phyloP scores from a whole-genome alignment of 495 filamentous ascomycete species.

The Podospora bellae-mahoneyi region DNA sequence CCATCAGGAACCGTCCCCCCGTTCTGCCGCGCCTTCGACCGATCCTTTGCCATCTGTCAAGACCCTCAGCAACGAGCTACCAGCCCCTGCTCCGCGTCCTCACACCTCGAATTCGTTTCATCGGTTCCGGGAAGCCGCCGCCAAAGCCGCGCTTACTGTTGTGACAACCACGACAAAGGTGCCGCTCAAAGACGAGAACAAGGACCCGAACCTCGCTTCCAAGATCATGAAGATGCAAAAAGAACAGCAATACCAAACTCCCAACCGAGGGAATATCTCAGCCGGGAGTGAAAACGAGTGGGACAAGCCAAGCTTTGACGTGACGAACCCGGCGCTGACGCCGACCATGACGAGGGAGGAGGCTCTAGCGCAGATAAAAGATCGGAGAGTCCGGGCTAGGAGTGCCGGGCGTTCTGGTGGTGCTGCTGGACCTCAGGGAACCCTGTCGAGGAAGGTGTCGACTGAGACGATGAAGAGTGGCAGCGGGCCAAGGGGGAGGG shows the following conservation, averaged over 20 bases:
- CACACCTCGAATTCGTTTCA: not conserved
- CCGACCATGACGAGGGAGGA: constrained; percentile 58
- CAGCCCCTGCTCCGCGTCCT: not conserved
- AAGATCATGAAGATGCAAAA: constrained; percentile 31
- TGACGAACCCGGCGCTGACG: constrained; percentile 47
- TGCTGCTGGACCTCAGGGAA: not conserved
- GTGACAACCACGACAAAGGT: constrained; percentile 47
- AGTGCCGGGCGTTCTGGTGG: constrained; percentile 20
- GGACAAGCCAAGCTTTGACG: constrained; percentile 39
- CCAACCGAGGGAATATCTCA: constrained; percentile 25
- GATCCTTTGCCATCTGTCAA: constrained; percentile 1
- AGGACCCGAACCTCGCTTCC: constrained; percentile 29
- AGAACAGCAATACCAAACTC: constrained; percentile 21
- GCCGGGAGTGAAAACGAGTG: not conserved
- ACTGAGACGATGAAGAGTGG: not conserved
- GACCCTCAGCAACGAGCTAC: not conserved
- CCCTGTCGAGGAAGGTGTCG: constrained; percentile 1
- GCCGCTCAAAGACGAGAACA: constrained; percentile 40
- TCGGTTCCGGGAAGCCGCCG: not conserved
- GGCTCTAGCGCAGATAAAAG: constrained; percentile 54
- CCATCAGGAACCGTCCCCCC: not conserved
- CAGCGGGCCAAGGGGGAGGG: not conserved
- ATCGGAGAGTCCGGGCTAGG: constrained; percentile 47
- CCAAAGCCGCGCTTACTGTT: constrained; percentile 27
- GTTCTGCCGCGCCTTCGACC: not conserved